Evolutionary conservation across 176 grass and related monocot species (phyloP).

Genomic region (Lolium rigidum): DNA sequence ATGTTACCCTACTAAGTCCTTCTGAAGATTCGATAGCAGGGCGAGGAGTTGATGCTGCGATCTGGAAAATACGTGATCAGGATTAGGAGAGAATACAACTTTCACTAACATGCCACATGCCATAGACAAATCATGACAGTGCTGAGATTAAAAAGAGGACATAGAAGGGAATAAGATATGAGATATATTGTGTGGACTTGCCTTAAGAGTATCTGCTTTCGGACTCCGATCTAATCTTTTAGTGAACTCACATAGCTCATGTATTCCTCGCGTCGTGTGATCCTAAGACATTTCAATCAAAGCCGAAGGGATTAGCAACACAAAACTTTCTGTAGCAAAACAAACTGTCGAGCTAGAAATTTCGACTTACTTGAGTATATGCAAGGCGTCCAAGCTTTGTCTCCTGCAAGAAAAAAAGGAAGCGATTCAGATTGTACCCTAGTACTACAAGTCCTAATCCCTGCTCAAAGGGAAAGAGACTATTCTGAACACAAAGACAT

Average conservation of each 20-base stretch:
- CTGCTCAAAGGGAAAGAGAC: background rate
- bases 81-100: background rate
- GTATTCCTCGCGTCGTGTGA: conserved; percentile 71
- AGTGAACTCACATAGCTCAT: conserved; percentile 79
- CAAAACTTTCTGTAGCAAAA: conserved; percentile 21
- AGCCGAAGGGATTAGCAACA: conserved; percentile 20
- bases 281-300: conserved; percentile 58
- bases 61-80: conserved; percentile 41
- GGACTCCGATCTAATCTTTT: conserved; percentile 74
- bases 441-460: background rate
- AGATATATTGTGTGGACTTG: conserved; percentile 32
- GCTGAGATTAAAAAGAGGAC: background rate
- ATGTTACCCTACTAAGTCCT: conserved; percentile 48
- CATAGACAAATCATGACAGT: background rate
- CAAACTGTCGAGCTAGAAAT: conserved; percentile 11
- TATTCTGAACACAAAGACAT: conserved; percentile 10
- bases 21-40: conserved; percentile 59
- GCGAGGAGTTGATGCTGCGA: conserved; percentile 46
- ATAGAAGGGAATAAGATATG: conserved; percentile 3
- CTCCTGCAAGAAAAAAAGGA: conserved; percentile 63
- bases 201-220: conserved; percentile 60
- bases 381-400: conserved; percentile 78
- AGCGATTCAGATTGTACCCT: conserved; percentile 48
- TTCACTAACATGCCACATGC: conserved; percentile 15
- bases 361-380: conserved; percentile 71